Percentiles rank a stretch among this genome's conserved stretches.
Conservation (phyloP, 345 rosid species). For the Combretum micranthum region DNA sequence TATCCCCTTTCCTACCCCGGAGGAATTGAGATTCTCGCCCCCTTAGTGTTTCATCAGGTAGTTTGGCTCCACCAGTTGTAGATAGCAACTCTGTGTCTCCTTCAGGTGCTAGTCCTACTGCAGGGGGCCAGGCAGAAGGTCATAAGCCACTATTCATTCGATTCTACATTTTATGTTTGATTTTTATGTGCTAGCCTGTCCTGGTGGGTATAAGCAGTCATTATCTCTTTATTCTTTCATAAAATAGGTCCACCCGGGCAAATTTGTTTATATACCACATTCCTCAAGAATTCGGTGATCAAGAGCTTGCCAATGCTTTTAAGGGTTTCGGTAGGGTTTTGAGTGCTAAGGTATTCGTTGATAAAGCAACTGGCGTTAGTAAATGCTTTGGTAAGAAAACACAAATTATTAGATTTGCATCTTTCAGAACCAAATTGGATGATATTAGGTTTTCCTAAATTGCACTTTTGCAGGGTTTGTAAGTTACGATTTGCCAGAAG, state of each 20-base stretch:
- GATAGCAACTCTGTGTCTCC: constrained; percentile 49
- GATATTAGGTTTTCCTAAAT: constrained; percentile 12
- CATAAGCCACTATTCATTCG: constrained; percentile 10
- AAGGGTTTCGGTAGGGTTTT: constrained; percentile 77
- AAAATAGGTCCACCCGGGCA: constrained; percentile 95
- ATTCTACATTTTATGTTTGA: constrained; percentile 5
- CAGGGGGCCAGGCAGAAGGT: constrained; percentile 92
- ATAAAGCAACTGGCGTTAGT: constrained; percentile 95
- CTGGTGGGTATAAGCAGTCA: not conserved
- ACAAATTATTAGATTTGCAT: constrained; percentile 3
- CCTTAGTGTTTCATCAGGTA: constrained; percentile 52
- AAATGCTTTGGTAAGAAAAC: constrained; percentile 86
- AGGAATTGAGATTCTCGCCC: constrained; percentile 63
- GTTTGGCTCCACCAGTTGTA: constrained; percentile 42
- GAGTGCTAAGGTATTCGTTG: constrained; percentile 91
- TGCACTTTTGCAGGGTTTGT: constrained; percentile 71
- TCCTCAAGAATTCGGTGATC: constrained; percentile 95
- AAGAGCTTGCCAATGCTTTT: constrained; percentile 81
- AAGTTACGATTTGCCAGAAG: constrained; percentile 73
- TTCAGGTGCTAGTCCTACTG: constrained; percentile 47
- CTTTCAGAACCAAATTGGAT: not conserved
- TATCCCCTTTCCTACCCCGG: constrained; percentile 74
- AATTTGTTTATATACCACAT: constrained; percentile 95
- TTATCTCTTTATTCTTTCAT: constrained; percentile 15
- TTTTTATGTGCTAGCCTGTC: not conserved